phyloP scores from a whole-genome alignment of 139 green algal species.

The Prasinococcaceae sp. region DNA sequence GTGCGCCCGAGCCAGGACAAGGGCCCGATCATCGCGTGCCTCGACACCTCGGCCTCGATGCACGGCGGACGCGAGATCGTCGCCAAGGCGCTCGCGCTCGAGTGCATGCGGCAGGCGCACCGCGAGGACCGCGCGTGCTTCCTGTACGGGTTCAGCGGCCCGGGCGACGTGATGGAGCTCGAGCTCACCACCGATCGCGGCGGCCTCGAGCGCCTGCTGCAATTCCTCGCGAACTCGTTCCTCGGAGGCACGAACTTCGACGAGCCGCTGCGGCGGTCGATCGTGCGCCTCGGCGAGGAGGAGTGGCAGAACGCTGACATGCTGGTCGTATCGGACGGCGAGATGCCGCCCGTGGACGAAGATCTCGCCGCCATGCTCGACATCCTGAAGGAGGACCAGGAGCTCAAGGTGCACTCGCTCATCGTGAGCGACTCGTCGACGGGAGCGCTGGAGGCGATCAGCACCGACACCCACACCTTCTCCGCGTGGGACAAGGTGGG shows the following conservation, averaged over 20 bases:
- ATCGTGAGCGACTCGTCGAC: too few relatives aligned
- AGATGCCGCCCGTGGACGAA: constrained; percentile 6
- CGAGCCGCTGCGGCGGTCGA: constrained; percentile 10
- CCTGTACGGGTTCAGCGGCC: constrained; percentile 19
- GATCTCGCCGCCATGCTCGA: constrained; percentile 2
- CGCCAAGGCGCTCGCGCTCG: constrained; percentile 62
- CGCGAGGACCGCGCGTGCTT: constrained; percentile 18
- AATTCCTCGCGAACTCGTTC: constrained; percentile 19
- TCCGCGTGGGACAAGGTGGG: too few relatives aligned
- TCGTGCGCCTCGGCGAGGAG: constrained; percentile 7
- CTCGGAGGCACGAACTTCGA: constrained; percentile 25
- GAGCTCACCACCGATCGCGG: constrained; percentile 12
- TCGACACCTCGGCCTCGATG: constrained; percentile 69
- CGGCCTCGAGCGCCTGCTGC: constrained; percentile 8
- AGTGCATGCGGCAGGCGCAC: constrained; percentile 43
- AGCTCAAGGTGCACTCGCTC: constrained; percentile 22
- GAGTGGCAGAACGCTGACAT: constrained; percentile 25
- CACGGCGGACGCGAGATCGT: constrained; percentile 57
- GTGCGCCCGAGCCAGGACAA: constrained; percentile 54
- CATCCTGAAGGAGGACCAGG: constrained; percentile 4
- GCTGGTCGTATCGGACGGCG: constrained; percentile 25
- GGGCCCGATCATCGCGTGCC: constrained; percentile 78
- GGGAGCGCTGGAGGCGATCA: too few relatives aligned
- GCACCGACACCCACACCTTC: too few relatives aligned
- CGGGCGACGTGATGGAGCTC: constrained; percentile 18